These are phyloP conservation scores for Lunularia cruciata DNA, from an alignment of 225 moss, liverwort and hornwort species.

Conservation along the genomic window DNA sequence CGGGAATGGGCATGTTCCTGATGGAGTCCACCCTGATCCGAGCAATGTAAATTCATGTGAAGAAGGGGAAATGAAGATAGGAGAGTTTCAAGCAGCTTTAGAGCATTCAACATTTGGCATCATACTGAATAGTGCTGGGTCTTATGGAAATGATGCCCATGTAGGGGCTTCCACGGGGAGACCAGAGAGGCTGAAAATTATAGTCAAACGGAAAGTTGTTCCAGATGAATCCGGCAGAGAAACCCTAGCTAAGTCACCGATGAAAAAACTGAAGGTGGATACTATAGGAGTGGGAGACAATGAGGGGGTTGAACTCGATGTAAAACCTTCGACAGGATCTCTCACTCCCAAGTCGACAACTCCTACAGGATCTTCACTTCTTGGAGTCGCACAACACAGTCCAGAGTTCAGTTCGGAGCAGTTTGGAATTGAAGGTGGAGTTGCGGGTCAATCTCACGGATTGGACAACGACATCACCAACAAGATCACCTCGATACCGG, in stretches of 20 bases:
- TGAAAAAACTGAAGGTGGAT: slow-evolving; percentile 34
- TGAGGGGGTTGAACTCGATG: slow-evolving; percentile 6
- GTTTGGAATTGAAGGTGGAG: background rate
- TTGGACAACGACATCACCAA: background rate
- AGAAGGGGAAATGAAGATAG: slow-evolving; percentile 34
- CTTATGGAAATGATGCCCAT: slow-evolving; percentile 18
- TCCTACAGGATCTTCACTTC: slow-evolving; percentile 6
- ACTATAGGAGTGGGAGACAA: slow-evolving; percentile 8
- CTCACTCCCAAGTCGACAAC: too few relatives aligned
- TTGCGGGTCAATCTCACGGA: slow-evolving; percentile 1
- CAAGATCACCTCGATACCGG: background rate
- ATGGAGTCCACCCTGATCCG: slow-evolving; percentile 6
- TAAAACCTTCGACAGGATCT: slow-evolving; percentile 6
- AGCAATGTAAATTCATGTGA: slow-evolving; percentile 21
- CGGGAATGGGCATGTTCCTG: slow-evolving; percentile 28
- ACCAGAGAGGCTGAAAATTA: slow-evolving; percentile 45
- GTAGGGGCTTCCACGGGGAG: slow-evolving; percentile 16
- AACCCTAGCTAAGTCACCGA: slow-evolving; percentile 21
- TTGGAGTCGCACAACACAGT: background rate
- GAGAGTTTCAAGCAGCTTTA: slow-evolving; percentile 21
- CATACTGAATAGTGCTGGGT: slow-evolving; percentile 29
- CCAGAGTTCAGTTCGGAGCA: slow-evolving; percentile 9
- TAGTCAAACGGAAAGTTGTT: slow-evolving; percentile 40
- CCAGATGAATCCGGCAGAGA: slow-evolving; percentile 32
- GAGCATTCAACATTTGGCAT: slow-evolving; percentile 42